Evolutionary conservation across 352 stramenopile species (phyloP), one percentile per base, ranked within the genome.

Genomic region (Globisporangium emineosum): DNA sequence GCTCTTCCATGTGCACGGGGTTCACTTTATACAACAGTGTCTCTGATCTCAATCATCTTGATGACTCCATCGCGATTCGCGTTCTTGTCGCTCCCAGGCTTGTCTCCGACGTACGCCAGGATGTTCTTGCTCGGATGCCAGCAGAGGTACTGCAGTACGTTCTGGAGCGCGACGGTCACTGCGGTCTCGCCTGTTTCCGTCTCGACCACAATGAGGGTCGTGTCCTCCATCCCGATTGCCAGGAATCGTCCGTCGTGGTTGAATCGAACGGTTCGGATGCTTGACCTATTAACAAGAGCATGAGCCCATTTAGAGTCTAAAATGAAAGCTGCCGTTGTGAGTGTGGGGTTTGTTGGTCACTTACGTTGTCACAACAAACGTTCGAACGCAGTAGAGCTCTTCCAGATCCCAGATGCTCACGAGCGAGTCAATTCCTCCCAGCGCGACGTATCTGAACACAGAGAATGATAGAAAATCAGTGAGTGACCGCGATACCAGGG

Each of bases 331-430:
- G 40, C 8, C 23, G 40, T n/a, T 47, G 19, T 23, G 40, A 2
- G 23, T n/a, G 6, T 8, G 17, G 19, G 17, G 8, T 23, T 3
- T 23, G 43, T n/a, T 29, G 19, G 29, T 29, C 27, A 79, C 80
- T 57, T 79, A 93, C 84, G 79, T 86, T 60, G 86, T 93, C 30
- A 91, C 79, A 15, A 90, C 76, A 49, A 92, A 93, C 9, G 86
- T 95, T 56, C 88, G 86, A 8, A 87, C 75, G 69, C 86, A 95
- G 70, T 89, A 95, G 32, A 95, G 79, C 60, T 95, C 85, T 62
- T 95, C 79, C 21, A 95, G 66, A 61, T 95, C 86, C 86, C 86
- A 95, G 3, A 95, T 62, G 57, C 84, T 93, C 62, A 93, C 83
- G 40, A 95, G 75, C 43, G 86, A 95, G 61, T 95, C 86, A 8